Percentiles rank a stretch among this genome's conserved stretches.
Conservation (phyloP, 2,329 filamentous ascomycete genomes). For the Talaromyces sp. region DNA sequence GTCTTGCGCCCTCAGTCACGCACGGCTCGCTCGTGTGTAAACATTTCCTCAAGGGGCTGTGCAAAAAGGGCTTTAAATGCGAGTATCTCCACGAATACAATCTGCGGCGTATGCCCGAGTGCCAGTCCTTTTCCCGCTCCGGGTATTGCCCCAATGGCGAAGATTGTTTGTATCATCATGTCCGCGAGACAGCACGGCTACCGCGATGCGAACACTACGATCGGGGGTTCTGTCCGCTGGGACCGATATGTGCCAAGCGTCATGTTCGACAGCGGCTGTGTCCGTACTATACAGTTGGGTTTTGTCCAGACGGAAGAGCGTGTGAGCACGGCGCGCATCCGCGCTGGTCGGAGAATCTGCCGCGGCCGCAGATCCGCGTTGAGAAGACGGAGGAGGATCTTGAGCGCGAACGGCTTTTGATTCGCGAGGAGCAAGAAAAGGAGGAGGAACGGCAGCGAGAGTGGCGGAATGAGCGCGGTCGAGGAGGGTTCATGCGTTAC, state of each 20-base stretch:
- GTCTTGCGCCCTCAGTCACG: conserved; percentile 35
- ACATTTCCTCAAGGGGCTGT: conserved; percentile 94
- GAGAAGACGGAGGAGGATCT: conserved; percentile 70
- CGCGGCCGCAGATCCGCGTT: conserved; percentile 54
- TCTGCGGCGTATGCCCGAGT: conserved; percentile 95
- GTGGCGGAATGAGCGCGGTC: conserved; percentile 49
- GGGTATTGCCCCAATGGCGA: conserved; percentile 96
- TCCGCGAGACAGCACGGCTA: conserved; percentile 73
- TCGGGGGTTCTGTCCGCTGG: conserved; percentile 87
- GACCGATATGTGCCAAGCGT: conserved; percentile 79
- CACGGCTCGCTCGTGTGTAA: conserved; percentile 78
- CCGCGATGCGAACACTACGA: conserved; percentile 89
- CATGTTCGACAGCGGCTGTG: conserved; percentile 81
- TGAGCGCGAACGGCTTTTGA: conserved; percentile 50
- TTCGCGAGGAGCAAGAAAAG: conserved; percentile 57
- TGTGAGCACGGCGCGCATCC: conserved; percentile 82
- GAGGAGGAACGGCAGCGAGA: conserved; percentile 52
- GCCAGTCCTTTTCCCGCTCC: conserved; percentile 90
- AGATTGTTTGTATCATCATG: conserved; percentile 89
- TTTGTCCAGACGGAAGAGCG: conserved; percentile 75
- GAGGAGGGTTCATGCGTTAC: conserved; percentile 41
- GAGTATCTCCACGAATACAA: conserved; percentile 99
- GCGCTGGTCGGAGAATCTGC: conserved; percentile 65
- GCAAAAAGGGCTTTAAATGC: conserved; percentile 95
- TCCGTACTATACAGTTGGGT: conserved; percentile 82